A percentile compares a stretch with the other conserved stretches of the same genome.
Conservation (phyloP, 768 basidiomycete species). For the Boletus patriciae region DNA sequence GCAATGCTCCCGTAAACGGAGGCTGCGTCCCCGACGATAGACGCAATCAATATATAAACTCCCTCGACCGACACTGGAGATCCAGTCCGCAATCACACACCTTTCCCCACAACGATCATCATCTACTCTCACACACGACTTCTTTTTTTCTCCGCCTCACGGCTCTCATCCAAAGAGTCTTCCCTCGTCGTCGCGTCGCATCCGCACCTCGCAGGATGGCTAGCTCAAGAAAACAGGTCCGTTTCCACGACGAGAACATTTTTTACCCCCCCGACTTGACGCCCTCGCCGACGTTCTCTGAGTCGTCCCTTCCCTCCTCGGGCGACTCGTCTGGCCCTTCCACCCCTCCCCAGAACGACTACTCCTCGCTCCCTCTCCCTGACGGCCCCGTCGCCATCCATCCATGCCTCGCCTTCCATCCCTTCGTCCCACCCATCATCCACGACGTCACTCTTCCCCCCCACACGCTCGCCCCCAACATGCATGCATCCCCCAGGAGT, state of each 20-base stretch:
- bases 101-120: constrained; percentile 12
- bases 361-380: constrained; percentile 21
- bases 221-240: constrained; percentile 26
- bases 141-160: constrained; percentile 6
- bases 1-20: constrained; percentile 28
- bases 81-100: constrained; percentile 1
- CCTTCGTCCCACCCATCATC: constrained; percentile 19
- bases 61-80: neutral
- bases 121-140: constrained; percentile 20
- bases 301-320: constrained; percentile 33
- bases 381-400: constrained; percentile 31
- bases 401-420: constrained; percentile 32
- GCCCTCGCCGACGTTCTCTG: constrained; percentile 28
- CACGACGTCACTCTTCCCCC: constrained; percentile 25
- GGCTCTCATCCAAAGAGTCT: constrained; percentile 16
- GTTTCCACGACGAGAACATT: constrained; percentile 34
- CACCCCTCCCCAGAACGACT: constrained; percentile 31
- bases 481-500: constrained; percentile 25
- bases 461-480: constrained; percentile 21
- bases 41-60: constrained; percentile 18
- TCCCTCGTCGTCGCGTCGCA: constrained; percentile 12
- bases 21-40: constrained; percentile 30
- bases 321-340: constrained; percentile 29
- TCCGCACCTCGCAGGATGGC: constrained; percentile 21
- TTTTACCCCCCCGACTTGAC: constrained; percentile 31